Evolutionary conservation across 2,329 filamentous ascomycete species (phyloP).

Genomic region (Diaporthe sp.): DNA sequence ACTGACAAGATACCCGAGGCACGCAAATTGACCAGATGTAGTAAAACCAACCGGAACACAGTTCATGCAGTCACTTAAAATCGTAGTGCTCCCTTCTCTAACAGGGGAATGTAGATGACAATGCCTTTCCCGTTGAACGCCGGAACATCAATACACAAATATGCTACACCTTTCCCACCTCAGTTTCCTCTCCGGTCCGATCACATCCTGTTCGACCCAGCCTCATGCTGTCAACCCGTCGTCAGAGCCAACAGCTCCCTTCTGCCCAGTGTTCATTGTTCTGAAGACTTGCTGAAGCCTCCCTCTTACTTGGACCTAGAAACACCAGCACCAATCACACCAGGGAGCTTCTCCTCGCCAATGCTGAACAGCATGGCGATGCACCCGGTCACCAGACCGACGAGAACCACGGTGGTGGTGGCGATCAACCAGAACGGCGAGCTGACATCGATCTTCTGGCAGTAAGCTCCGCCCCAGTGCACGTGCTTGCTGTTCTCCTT

Average conservation of each 20-base stretch:
- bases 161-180: constrained; percentile 38
- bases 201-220: not conserved
- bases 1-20: constrained; percentile 18
- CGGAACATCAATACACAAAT: constrained; percentile 42
- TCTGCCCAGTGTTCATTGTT: not conserved
- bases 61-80: constrained; percentile 22
- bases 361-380: constrained; percentile 87
- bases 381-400: constrained; percentile 77
- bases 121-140: constrained; percentile 47
- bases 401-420: constrained; percentile 78
- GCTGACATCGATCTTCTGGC: constrained; percentile 93
- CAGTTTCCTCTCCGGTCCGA: not conserved
- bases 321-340: constrained; percentile 96
- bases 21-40: not conserved
- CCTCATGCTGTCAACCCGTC: not conserved
- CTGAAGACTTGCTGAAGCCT: not conserved
- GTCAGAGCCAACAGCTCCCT: too few species aligned
- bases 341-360: constrained; percentile 88
- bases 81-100: constrained; percentile 43
- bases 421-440: constrained; percentile 90
- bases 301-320: constrained; percentile 74
- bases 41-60: not conserved
- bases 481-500: constrained; percentile 55
- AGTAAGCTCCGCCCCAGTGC: constrained; percentile 87
- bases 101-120: constrained; percentile 44